These are phyloP conservation scores for Neurospora crassa DNA, from an alignment of 2,329 filamentous ascomycete species.

Conservation along the genomic window DNA sequence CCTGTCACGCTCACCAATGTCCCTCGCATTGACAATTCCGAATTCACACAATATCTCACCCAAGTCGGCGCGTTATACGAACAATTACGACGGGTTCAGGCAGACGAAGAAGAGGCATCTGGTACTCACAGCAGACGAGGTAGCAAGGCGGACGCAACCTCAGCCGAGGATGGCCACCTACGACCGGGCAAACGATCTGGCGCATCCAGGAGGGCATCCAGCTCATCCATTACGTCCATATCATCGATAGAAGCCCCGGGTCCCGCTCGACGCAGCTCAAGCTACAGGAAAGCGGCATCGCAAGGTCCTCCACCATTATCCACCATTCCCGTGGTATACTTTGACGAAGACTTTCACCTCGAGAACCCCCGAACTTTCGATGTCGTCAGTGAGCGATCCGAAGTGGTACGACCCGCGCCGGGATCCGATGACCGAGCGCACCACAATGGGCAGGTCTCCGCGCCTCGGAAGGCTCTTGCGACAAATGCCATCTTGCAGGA, in stretches of 20 bases:
- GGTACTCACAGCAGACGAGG: not conserved
- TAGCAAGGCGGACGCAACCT: conserved; percentile 23
- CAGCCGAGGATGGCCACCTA: conserved; percentile 29
- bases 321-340: conserved; percentile 88
- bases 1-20: conserved; percentile 89
- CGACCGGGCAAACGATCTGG: conserved; percentile 33
- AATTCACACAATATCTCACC: conserved; percentile 75
- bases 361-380: conserved; percentile 96
- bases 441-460: conserved; percentile 47
- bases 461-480: conserved; percentile 75
- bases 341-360: conserved; percentile 87
- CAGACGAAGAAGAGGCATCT: conserved; percentile 56
- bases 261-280: conserved; percentile 35
- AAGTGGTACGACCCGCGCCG: conserved; percentile 69
- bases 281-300: conserved; percentile 45
- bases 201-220: conserved; percentile 29
- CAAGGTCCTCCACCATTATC: conserved; percentile 78
- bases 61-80: conserved; percentile 86
- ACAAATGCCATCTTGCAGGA: conserved; percentile 97
- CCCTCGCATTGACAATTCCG: conserved; percentile 64
- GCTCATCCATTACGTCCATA: conserved; percentile 38
- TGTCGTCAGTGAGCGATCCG: conserved; percentile 88
- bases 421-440: conserved; percentile 45
- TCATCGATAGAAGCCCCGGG: conserved; percentile 38
- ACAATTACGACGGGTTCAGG: conserved; percentile 74